Evolutionary conservation across 768 basidiomycete species (phyloP), one percentile per base, ranked within the genome.

Genomic region (Neoboletus subvelutipes): DNA sequence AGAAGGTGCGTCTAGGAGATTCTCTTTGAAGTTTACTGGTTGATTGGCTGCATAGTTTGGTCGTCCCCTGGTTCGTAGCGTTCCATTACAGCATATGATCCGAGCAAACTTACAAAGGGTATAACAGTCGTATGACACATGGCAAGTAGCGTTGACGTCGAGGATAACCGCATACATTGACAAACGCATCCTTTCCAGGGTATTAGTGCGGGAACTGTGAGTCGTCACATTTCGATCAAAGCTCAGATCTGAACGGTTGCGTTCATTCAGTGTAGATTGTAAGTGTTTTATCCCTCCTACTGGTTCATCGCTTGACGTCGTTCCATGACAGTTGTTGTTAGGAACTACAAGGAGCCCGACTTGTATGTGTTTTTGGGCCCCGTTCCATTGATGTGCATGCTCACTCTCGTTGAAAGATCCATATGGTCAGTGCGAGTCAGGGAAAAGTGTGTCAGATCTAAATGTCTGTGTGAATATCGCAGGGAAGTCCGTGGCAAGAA

Each of bases 401-500:
- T 64, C 17, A 64, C 11, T 18, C 3, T 43, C 28, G n/a, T 50
- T 4, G 37, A 20, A 64, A 90, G 87, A 59, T 91, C 90, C 26
- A 93, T 93, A 66, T 94, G 91, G 88, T 90, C 73, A 75, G 81
- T 78, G 46, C 64, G 68, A 64, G 49, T 46, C 62, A 69, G 61
- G 69, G 59, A 57, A 60, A 59, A 52, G 50, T 62, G 61, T 63
- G 45, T 58, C 50, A 55, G 33, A 42, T 65, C 65, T 70, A 52
- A 67, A 61, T 60, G 52, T 66, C 58, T 41, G 50, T 56, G 55
- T 63, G 48, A 56, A 54, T 55, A 59, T 58, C 61, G 26, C 70
- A 92, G 90, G 94, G 95, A 98, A 75, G 95, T 98, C 18, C 80
- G 95, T 56, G 87, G 88, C 61, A 84, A 84, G 70, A 83, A 88